A percentile compares a stretch with the other conserved stretches of the same genome.
These are phyloP conservation scores for Ramularia collo-cygni DNA, from an alignment of 2,329 filamentous ascomycete genomes.

Conservation along the genomic window DNA sequence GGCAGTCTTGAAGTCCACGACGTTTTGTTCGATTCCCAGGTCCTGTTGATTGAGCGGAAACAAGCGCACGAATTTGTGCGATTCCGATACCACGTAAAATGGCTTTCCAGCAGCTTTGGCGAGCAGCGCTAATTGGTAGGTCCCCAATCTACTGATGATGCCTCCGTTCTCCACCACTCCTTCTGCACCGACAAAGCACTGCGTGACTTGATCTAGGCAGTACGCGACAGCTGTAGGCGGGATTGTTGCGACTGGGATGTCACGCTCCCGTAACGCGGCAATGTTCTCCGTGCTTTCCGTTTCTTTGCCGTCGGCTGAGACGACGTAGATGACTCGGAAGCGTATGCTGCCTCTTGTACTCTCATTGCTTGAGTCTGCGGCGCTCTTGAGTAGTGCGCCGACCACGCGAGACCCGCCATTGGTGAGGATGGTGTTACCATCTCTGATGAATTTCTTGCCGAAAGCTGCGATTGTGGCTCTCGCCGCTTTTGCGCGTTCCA, in stretches of 20 bases:
- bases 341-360: conserved; percentile 52
- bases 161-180: conserved; percentile 92
- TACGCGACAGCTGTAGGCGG: conserved; percentile 70
- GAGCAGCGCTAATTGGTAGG: conserved; percentile 76
- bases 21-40: conserved; percentile 69
- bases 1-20: conserved; percentile 64
- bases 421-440: conserved; percentile 77
- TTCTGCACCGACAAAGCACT: conserved; percentile 62
- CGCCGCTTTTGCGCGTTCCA: conserved; percentile 75
- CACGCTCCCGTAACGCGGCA: conserved; percentile 60
- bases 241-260: conserved; percentile 78
- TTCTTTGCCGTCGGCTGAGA: conserved; percentile 33
- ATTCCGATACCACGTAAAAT: conserved; percentile 89
- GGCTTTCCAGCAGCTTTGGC: conserved; percentile 66
- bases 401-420: conserved; percentile 85
- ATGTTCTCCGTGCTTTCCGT: conserved; percentile 67
- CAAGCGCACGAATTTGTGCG: conserved; percentile 90
- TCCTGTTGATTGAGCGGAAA: conserved; percentile 78
- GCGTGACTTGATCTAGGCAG: conserved; percentile 66
- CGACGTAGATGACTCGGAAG: conserved; percentile 74
- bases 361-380: conserved; percentile 53
- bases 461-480: conserved; percentile 75
- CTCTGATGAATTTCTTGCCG: conserved; percentile 69
- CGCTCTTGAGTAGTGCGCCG: conserved; percentile 65
- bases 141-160: conserved; percentile 80